Conservation (phyloP, 306 rosid species). For the Citrullus amarus region DNA sequence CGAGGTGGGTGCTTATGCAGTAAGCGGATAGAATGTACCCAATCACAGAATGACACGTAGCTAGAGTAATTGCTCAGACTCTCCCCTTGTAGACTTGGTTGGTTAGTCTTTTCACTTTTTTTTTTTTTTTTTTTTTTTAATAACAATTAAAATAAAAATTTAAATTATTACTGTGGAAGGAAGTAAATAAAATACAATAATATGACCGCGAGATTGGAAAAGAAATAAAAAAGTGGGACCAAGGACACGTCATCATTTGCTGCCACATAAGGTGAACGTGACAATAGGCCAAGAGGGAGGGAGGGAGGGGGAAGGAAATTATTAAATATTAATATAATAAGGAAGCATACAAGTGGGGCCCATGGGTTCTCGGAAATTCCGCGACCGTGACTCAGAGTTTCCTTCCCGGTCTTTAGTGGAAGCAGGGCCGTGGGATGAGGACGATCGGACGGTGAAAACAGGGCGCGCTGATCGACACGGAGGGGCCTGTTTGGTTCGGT, state of each 20-base stretch:
- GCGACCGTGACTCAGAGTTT: conserved; percentile 49
- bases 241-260: conserved; percentile 36
- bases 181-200: background rate
- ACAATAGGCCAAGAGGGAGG: conserved; percentile 56
- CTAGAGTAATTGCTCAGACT: background rate
- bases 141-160: too few species aligned
- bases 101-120: too few species aligned
- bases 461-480: conserved; percentile 20
- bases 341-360: conserved; percentile 26
- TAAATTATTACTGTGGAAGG: background rate
- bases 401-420: background rate
- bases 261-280: conserved; percentile 69
- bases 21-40: background rate
- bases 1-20: conserved; percentile 13
- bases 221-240: conserved; percentile 31
- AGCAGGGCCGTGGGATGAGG: conserved; percentile 30
- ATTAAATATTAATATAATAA: conserved; percentile 15
- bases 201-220: background rate
- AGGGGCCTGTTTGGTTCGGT: conserved; percentile 31
- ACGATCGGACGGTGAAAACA: conserved; percentile 15
- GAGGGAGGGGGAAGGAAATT: conserved; percentile 28
- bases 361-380: conserved; percentile 79
- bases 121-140: too few species aligned
- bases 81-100: too few species aligned
- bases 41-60: background rate